Conservation (phyloP, 306 rosid species). For the Comarum palustre region DNA sequence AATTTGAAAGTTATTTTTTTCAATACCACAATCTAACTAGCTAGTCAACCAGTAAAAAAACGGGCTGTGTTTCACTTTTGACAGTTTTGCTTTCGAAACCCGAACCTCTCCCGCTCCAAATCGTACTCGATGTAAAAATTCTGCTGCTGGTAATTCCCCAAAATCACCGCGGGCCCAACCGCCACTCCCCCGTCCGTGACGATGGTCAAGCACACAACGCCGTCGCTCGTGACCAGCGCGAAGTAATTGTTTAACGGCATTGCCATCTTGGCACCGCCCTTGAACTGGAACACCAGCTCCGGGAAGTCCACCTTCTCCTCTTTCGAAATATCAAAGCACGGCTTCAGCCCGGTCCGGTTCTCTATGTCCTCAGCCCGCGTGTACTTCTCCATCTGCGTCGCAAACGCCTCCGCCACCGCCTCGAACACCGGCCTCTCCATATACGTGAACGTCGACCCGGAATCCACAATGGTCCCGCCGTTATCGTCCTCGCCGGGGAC, state of each 20-base stretch:
- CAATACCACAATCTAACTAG: background rate
- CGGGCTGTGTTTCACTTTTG: background rate
- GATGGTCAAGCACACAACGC: conserved; percentile 57
- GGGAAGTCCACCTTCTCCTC: conserved; percentile 43
- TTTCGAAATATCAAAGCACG: conserved; percentile 52
- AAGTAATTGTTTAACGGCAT: conserved; percentile 59
- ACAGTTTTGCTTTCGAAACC: conserved; percentile 58
- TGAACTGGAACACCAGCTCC: conserved; percentile 54
- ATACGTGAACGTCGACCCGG: conserved; percentile 78
- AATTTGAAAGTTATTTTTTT: conserved; percentile 6
- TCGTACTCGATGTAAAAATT: conserved; percentile 69
- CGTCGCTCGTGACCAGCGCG: conserved; percentile 35
- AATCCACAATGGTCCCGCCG: conserved; percentile 84
- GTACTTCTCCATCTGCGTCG: conserved; percentile 51
- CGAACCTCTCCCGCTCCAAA: conserved; percentile 59
- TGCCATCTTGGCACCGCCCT: conserved; percentile 79
- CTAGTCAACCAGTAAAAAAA: background rate
- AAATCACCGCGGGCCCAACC: conserved; percentile 67
- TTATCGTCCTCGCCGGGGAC: conserved; percentile 52
- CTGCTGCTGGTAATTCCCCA: conserved; percentile 84
- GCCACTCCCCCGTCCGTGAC: conserved; percentile 27
- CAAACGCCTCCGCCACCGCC: conserved; percentile 47
- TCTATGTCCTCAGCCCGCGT: conserved; percentile 55
- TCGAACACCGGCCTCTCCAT: conserved; percentile 60
- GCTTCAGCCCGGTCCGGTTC: conserved; percentile 52